Evolutionary conservation across 352 stramenopile genomes (phyloP).

Genomic region (Phytophthora cryptogea): DNA sequence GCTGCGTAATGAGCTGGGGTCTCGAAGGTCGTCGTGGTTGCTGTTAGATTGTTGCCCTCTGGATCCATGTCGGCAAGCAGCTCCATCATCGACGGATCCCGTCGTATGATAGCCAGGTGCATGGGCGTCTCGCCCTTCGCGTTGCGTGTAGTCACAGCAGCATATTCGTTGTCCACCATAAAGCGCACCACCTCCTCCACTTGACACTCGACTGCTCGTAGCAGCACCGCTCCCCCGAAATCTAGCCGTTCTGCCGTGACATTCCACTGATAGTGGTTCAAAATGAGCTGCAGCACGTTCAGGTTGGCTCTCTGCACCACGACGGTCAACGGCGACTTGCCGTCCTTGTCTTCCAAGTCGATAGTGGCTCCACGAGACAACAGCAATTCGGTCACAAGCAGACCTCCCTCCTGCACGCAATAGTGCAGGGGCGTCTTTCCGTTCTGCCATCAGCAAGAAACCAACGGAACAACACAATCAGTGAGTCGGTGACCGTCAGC

Average conservation of each 20-base stretch:
- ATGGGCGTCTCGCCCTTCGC: slow-evolving; percentile 17
- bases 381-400: slow-evolving; percentile 20
- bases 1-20: slow-evolving; percentile 22
- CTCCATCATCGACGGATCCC: slow-evolving; percentile 17
- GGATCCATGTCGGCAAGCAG: slow-evolving; percentile 21
- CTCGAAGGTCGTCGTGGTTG: not conserved
- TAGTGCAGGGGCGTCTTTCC: slow-evolving; percentile 24
- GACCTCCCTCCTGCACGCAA: slow-evolving; percentile 23
- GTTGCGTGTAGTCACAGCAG: slow-evolving; percentile 7
- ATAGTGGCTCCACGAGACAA: slow-evolving; percentile 19
- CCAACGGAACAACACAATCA: not conserved
- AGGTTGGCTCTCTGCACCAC: slow-evolving; percentile 8
- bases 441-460: slow-evolving; percentile 14
- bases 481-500: not conserved
- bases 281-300: slow-evolving; percentile 23
- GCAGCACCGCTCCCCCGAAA: slow-evolving; percentile 13
- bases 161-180: slow-evolving; percentile 26
- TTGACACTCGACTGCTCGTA: slow-evolving; percentile 14
- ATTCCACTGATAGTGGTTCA: slow-evolving; percentile 34
- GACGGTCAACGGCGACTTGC: slow-evolving; percentile 14
- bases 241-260: slow-evolving; percentile 16
- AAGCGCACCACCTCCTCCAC: slow-evolving; percentile 17
- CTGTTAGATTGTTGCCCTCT: not conserved
- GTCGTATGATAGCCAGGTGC: slow-evolving; percentile 20
- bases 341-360: slow-evolving; percentile 18